Evolutionary conservation across 768 basidiomycete genomes (phyloP), one percentile per base, ranked within the genome.

Genomic region (Kwoniella botswanensis): DNA sequence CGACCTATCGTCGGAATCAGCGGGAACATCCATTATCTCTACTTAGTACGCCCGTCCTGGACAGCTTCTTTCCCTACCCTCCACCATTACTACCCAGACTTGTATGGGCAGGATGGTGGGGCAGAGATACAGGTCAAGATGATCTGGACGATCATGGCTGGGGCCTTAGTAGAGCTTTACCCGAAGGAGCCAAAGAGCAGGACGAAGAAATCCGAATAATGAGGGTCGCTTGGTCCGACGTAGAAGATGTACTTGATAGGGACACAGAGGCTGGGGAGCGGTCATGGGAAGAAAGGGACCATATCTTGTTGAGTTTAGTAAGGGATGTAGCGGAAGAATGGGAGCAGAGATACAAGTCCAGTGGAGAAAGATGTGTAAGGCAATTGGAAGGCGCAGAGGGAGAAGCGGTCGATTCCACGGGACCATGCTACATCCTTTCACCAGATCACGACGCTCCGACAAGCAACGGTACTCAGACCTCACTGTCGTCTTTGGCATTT

Each of bases 21-120:
- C 65, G 68, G 21, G 79, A 82, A 54, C 78, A 81, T 73, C 79
- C 82, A 2, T 55, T 83, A 17, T 82, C 82, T 0, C 64, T 83
- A 11, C 74, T 83, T 4, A 76, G 72, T 12, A 79, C 79, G 3
- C 78, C 81, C 12, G 56, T 81, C 2, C 77, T 82, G 18, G 81
- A 82, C 57, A 78, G 72, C 41, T 81, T 83, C 75, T 83, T 83
- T 65, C 82, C 82, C 1, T 82, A 81, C 68, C 77, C 82, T 4
- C 77, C 80, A 15, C 79, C 82, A 0, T 65, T 81, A n/a, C 63
- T 83, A 12, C 82, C 79, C 0, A 42, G 74, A 0, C 52, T 80
- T 5, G 29, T 71, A 2, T 76, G 75, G 76, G 69, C 65, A 0
- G 77, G 77, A 2, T 79, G 78, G 78, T 79, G 78, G 78, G 72